Conservation (phyloP, 2,329 filamentous ascomycete species). For the Calonectria pteridis region DNA sequence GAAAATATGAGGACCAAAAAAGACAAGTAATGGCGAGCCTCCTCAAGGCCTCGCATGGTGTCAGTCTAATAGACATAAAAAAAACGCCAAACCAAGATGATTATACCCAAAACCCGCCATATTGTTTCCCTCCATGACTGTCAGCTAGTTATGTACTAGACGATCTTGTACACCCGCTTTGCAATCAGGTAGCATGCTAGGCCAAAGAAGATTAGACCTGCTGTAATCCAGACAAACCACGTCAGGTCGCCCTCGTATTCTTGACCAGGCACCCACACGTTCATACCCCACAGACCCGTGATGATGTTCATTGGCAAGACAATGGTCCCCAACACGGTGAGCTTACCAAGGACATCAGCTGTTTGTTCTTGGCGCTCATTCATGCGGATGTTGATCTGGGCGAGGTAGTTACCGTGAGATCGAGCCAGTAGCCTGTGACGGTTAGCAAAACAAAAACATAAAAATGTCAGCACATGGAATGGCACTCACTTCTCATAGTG, state of each 20-base stretch:
- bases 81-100: slow-evolving; percentile 18
- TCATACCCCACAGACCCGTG: slow-evolving; percentile 99
- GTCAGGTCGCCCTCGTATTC: slow-evolving; percentile 79
- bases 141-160: slow-evolving; percentile 56
- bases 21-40: slow-evolving; percentile 24
- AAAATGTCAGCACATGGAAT: not conserved
- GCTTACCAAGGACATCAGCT: slow-evolving; percentile 91
- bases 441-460: slow-evolving; percentile 21
- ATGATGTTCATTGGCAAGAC: slow-evolving; percentile 99
- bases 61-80: slow-evolving; percentile 14
- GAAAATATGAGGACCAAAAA: slow-evolving; percentile 4
- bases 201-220: slow-evolving; percentile 82
- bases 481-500: slow-evolving; percentile 91
- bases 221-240: slow-evolving; percentile 84
- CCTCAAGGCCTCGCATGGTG: slow-evolving; percentile 9
- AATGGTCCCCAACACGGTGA: slow-evolving; percentile 96
- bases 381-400: slow-evolving; percentile 99
- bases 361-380: slow-evolving; percentile 97
- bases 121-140: not conserved
- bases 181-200: slow-evolving; percentile 83
- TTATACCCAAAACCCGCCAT: not conserved
- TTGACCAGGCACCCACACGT: slow-evolving; percentile 95
- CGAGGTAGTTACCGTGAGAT: slow-evolving; percentile 97
- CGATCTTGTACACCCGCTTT: slow-evolving; percentile 86
- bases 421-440: slow-evolving; percentile 81